Evolutionary conservation across 2,329 filamentous ascomycete species (phyloP), one percentile per base, ranked within the genome.

Genomic region (Pseudocercospora macadamiae): DNA sequence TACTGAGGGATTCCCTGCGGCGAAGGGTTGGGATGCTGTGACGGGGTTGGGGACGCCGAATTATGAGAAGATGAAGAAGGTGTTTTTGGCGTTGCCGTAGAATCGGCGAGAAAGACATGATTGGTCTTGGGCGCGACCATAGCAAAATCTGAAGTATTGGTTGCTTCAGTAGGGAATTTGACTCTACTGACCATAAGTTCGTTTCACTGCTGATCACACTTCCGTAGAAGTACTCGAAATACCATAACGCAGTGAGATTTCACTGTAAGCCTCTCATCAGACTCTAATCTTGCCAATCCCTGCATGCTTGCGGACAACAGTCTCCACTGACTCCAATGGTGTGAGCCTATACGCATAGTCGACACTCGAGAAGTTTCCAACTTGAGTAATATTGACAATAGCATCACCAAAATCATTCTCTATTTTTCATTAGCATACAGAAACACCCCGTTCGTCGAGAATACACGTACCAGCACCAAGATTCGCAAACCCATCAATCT

Each of bases 401-500:
- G 79, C 78, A 2, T 67, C 61, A 1, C 81, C 81, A 67, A 77
- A 84, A 39, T 83, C 80, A 63, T 84, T 78, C 59, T 71, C 74
- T 73, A 63, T 4, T n/a, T n/a, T n/a, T n/a, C n/a, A n/a, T n/a
- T n/a, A n/a, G n/a, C n/a, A n/a, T n/a, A n/a, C n/a, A n/a, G n/a
- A n/a, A n/a, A n/a, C n/a, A n/a, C n/a, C n/a, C n/a, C n/a, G n/a
- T n/a, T n/a, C n/a, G n/a, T n/a, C n/a, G n/a, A 32, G 19, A 21
- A 4, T 6, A 21, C 16, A 77, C 79, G 69, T 70, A 82, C 80
- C 75, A 2, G 80, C 78, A 21, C 82, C 82, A 14, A 83, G 70
- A 59, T 84, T 84, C 3, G 80, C 81, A 66, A 75, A 84, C 0
- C 82, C 82, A 62, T 84, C 82, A 23, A 83, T 71, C 66, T 84